These are phyloP conservation scores for Tranzscheliella williamsii DNA, from an alignment of 1,284 basidiomycete genomes.

Conservation along the genomic window DNA sequence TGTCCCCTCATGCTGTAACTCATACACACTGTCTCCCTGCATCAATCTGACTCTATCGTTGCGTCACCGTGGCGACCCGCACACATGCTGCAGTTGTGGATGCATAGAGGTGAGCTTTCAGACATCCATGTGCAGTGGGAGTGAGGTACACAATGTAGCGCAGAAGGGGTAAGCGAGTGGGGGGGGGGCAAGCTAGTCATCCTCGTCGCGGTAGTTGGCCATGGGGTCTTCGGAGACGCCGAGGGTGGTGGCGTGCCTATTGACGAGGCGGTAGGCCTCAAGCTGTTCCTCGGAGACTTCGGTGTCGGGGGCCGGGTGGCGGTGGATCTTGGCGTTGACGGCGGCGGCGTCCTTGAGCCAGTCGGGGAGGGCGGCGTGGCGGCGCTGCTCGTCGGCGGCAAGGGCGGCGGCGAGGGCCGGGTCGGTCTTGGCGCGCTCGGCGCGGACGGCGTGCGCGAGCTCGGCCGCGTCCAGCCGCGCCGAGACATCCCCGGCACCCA, in stretches of 20 bases:
- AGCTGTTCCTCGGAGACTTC: slow-evolving; percentile 91
- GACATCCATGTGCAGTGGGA: too few species aligned
- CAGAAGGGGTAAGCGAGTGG: background rate
- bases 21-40: too few species aligned
- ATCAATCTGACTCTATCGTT: too few species aligned
- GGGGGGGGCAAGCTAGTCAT: slow-evolving; percentile 15
- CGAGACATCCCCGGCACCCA: slow-evolving; percentile 18
- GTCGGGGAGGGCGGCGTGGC: slow-evolving; percentile 26
- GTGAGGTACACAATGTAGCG: too few species aligned
- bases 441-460: slow-evolving; percentile 19
- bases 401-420: slow-evolving; percentile 9
- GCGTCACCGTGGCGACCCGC: too few species aligned
- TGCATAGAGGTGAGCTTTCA: too few species aligned
- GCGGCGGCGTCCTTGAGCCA: slow-evolving; percentile 40
- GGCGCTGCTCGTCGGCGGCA: background rate
- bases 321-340: slow-evolving; percentile 19
- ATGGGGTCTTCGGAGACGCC: slow-evolving; percentile 78
- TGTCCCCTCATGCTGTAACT: too few species aligned
- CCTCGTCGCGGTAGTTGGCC: slow-evolving; percentile 76
- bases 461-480: slow-evolving; percentile 22
- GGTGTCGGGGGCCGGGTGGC: slow-evolving; percentile 63
- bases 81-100: too few species aligned
- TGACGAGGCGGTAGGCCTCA: slow-evolving; percentile 77
- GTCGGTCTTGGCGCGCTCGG: slow-evolving; percentile 24
- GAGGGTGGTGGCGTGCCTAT: slow-evolving; percentile 61